Evolutionary conservation across 1,139 yeast species (phyloP).

Genomic region (Torulaspora pretoriensis): DNA sequence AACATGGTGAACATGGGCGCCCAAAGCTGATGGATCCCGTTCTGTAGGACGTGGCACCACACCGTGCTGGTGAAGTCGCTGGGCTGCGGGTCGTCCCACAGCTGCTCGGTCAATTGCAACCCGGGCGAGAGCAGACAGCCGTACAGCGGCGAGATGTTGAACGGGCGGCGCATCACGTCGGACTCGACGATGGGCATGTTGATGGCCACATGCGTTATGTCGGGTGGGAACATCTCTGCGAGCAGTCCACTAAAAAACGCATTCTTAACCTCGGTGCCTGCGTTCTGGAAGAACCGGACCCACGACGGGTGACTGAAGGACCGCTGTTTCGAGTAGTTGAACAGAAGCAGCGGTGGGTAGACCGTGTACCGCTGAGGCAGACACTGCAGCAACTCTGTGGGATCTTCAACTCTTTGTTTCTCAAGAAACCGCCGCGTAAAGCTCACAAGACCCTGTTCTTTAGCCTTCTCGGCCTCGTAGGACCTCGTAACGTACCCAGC

Average conservation of each 20-base stretch:
- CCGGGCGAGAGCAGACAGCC: constrained; percentile 61
- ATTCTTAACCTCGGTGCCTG: constrained; percentile 8
- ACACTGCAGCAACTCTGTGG: constrained; percentile 17
- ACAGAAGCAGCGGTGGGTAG: constrained; percentile 64
- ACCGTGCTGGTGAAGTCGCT: constrained; percentile 50
- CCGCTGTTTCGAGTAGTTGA: constrained; percentile 40
- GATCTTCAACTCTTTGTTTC: constrained; percentile 1
- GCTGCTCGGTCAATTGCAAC: constrained; percentile 21
- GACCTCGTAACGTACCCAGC: constrained; percentile 7
- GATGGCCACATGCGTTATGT: constrained; percentile 60
- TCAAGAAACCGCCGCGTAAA: constrained; percentile 20
- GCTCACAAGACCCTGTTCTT: constrained; percentile 14
- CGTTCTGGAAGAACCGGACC: constrained; percentile 29
- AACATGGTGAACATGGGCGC: constrained; percentile 86
- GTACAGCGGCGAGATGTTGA: constrained; percentile 51
- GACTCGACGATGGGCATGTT: constrained; percentile 62
- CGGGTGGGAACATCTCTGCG: constrained; percentile 22
- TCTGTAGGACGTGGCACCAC: constrained; percentile 71
- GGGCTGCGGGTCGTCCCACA: constrained; percentile 41
- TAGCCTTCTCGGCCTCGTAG: constrained; percentile 7
- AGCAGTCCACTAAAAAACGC: constrained; percentile 35
- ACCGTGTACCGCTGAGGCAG: constrained; percentile 56
- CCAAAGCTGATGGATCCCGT: constrained; percentile 77
- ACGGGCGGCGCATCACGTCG: constrained; percentile 58
- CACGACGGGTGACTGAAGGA: constrained; percentile 43